Evolutionary conservation across 345 rosid genomes (phyloP).

Genomic region (Brassica juncea): DNA sequence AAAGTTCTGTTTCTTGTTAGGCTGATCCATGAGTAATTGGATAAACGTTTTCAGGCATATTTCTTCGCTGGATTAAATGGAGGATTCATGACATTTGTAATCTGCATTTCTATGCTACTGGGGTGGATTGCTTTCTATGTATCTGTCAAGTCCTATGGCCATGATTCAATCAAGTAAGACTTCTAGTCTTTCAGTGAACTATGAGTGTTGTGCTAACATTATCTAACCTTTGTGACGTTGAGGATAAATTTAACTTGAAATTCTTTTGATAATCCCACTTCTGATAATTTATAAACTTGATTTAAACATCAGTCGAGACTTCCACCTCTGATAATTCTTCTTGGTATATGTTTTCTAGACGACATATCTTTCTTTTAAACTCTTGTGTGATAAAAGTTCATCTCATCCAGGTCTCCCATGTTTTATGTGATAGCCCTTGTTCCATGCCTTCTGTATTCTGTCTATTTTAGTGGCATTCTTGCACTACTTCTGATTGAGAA

Average conservation of each 20-base stretch:
- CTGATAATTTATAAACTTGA: not conserved
- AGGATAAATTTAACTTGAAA: not conserved
- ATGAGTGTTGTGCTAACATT: not conserved
- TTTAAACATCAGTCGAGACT: not conserved
- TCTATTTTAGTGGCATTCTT: conserved; percentile 85
- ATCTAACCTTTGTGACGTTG: not conserved
- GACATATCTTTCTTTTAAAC: not conserved
- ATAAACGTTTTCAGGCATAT: conserved; percentile 61
- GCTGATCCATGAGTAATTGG: not conserved
- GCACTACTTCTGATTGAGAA: conserved; percentile 82
- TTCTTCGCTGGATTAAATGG: conserved; percentile 78
- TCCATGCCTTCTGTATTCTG: conserved; percentile 70
- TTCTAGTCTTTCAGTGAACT: conserved; percentile 1
- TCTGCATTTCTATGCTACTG: conserved; percentile 68
- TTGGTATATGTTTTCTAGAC: not conserved
- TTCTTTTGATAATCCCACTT: no score
- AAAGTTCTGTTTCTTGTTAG: conserved; percentile 34
- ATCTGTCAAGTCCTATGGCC: conserved; percentile 51
- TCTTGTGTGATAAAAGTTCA: conserved; percentile 33
- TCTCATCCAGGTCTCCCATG: conserved; percentile 68
- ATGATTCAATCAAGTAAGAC: conserved; percentile 58
- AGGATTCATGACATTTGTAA: conserved; percentile 73
- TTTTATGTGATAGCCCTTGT: conserved; percentile 67
- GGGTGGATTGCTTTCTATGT: conserved; percentile 73
- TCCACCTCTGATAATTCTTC: not conserved